Evolutionary conservation across 768 basidiomycete genomes (phyloP).

Genomic region (Boletus reticulatus): DNA sequence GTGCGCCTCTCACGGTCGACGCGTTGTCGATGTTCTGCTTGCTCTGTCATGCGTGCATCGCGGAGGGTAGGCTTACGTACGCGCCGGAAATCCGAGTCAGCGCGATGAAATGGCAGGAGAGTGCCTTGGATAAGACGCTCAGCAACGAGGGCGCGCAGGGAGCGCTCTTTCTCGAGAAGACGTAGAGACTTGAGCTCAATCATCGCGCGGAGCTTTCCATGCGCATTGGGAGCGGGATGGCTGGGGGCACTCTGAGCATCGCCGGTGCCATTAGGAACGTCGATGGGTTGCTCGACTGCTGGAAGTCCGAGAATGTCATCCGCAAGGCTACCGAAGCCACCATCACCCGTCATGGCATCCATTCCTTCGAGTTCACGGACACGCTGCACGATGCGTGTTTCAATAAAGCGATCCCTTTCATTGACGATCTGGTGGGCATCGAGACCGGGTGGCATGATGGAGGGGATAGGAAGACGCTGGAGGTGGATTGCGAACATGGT

Average conservation of each 20-base stretch:
- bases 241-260: constrained; percentile 9
- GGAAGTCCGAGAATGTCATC: constrained; percentile 30
- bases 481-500: constrained; percentile 66
- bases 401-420: constrained; percentile 89
- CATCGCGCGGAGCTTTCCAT: constrained; percentile 82
- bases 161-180: constrained; percentile 88
- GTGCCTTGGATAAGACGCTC: constrained; percentile 85
- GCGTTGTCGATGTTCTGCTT: constrained; percentile 87
- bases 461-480: constrained; percentile 80
- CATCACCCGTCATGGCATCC: constrained; percentile 79
- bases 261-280: constrained; percentile 30
- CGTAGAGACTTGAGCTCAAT: constrained; percentile 92
- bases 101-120: constrained; percentile 89
- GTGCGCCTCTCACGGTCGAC: constrained; percentile 90
- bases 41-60: constrained; percentile 87
- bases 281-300: neutral
- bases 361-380: constrained; percentile 81
- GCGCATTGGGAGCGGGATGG: constrained; percentile 58
- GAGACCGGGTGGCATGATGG: constrained; percentile 86
- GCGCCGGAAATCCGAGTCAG: constrained; percentile 82
- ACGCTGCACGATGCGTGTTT: constrained; percentile 85
- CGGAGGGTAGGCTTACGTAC: constrained; percentile 81
- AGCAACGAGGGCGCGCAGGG: constrained; percentile 79
- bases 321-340: constrained; percentile 54
- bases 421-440: constrained; percentile 90